These are phyloP conservation scores for Cucumis cinereus DNA, from an alignment of 306 rosid genomes.

Conservation along the genomic window DNA sequence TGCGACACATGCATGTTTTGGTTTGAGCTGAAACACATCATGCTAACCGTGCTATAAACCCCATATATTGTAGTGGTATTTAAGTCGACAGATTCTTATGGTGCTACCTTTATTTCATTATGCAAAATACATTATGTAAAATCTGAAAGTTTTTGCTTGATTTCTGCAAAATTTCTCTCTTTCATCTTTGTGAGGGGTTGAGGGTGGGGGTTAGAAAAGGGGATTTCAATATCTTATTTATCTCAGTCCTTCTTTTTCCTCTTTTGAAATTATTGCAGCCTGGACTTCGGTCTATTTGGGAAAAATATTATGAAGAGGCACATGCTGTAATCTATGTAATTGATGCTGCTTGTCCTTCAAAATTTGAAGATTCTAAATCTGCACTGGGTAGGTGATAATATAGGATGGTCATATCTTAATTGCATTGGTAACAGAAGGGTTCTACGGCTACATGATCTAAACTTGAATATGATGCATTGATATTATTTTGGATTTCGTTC, in stretches of 20 bases:
- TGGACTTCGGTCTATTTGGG: constrained; percentile 99
- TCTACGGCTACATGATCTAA: not conserved
- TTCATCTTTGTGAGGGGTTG: not conserved
- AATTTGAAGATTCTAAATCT: constrained; percentile 93
- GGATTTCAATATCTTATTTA: not conserved
- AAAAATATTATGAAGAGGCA: constrained; percentile 95
- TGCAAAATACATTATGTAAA: not conserved
- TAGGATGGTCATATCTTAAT: constrained; percentile 3
- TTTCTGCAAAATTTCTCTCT: not conserved
- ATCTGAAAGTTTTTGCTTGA: not conserved
- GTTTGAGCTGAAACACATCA: not conserved
- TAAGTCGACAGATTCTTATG: not conserved
- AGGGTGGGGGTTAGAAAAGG: not conserved
- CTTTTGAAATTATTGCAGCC: constrained; percentile 31
- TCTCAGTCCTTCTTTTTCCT: not conserved
- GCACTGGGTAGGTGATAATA: constrained; percentile 66
- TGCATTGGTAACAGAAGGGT: not conserved
- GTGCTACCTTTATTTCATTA: not conserved
- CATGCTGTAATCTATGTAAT: constrained; percentile 86
- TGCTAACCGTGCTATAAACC: not conserved
- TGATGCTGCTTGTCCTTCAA: constrained; percentile 76
- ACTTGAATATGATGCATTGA: constrained; percentile 10
- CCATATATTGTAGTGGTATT: not conserved
- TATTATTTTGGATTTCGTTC: constrained; percentile 18
- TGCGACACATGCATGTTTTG: not conserved